A percentile compares a stretch with the other conserved stretches of the same genome.
Evolutionary conservation across 108 stramenopile genomes (phyloP).

Genomic region (Hondaea fermentalgiana): DNA sequence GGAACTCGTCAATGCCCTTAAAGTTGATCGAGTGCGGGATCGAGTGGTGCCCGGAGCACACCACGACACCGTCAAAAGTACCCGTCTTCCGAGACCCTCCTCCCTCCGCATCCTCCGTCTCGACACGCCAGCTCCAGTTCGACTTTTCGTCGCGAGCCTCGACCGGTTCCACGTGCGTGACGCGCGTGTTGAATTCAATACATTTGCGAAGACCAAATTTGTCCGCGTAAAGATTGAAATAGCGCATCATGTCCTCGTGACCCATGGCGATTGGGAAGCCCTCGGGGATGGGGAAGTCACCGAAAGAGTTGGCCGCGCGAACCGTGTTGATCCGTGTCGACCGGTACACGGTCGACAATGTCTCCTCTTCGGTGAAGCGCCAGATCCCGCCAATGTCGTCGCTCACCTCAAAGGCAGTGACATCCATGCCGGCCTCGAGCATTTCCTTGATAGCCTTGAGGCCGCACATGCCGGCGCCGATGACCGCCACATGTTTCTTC

Average conservation of each 20-base stretch:
- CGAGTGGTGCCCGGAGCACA: not conserved
- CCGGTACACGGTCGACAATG: not conserved
- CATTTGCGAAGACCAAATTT: not conserved
- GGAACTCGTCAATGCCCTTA: not conserved
- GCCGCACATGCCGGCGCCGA: not conserved
- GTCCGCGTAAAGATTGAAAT: not conserved
- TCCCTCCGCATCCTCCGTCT: not conserved
- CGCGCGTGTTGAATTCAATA: not conserved
- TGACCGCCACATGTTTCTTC: not conserved
- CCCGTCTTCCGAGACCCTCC: not conserved
- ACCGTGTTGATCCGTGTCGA: not conserved
- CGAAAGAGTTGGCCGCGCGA: not conserved
- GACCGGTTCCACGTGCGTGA: not conserved
- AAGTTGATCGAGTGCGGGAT: not conserved
- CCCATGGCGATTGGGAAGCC: not conserved
- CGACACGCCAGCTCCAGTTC: not conserved
- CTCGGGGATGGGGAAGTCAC: not conserved
- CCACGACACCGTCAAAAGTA: not conserved
- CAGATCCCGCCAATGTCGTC: not conserved
- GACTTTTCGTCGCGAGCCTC: not conserved
- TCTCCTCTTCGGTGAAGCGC: not conserved
- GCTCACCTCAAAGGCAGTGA: not conserved
- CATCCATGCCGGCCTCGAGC: not conserved
- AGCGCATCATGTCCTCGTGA: not conserved
- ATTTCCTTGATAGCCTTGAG: not conserved